A percentile compares a stretch with the other conserved stretches of the same genome.
These are phyloP conservation scores for Camptophora hylomeconis DNA, from an alignment of 2,329 filamentous ascomycete species.

Conservation along the genomic window DNA sequence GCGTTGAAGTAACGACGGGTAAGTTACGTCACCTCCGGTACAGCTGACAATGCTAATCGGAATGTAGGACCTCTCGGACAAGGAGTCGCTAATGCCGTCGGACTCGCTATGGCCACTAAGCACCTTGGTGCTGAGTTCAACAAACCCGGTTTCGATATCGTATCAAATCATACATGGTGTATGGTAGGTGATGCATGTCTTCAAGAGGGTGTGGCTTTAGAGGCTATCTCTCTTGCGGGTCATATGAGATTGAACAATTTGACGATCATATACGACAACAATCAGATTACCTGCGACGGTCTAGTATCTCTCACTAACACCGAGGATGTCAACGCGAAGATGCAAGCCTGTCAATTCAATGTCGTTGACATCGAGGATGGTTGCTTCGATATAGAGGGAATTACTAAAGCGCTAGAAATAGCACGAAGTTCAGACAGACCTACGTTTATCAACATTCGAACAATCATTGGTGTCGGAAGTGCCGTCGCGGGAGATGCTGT, in stretches of 20 bases:
- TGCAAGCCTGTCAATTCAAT: conserved; percentile 43
- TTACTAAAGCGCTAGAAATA: conserved; percentile 33
- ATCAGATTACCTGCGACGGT: conserved; percentile 47
- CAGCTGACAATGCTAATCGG: too few relatives aligned
- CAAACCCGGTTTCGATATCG: conserved; percentile 31
- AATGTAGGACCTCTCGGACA: conserved; percentile 46
- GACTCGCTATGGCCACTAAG: conserved; percentile 44
- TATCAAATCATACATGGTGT: conserved; percentile 40
- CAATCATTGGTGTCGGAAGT: conserved; percentile 39
- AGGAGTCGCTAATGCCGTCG: conserved; percentile 46
- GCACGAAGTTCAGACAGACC: conserved; percentile 33
- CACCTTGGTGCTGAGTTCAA: conserved; percentile 41
- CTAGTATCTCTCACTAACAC: conserved; percentile 41
- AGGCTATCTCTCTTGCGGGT: conserved; percentile 44
- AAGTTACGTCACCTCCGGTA: too few relatives aligned
- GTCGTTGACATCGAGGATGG: conserved; percentile 43
- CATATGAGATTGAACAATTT: conserved; percentile 45
- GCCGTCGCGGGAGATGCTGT: conserved; percentile 37
- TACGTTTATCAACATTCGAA: conserved; percentile 43
- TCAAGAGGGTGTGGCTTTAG: conserved; percentile 45
- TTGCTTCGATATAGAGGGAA: conserved; percentile 35
- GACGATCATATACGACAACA: conserved; percentile 48
- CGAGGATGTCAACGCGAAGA: conserved; percentile 46
- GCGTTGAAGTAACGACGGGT: conserved; percentile 45
- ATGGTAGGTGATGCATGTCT: conserved; percentile 47